A percentile compares a stretch with the other conserved stretches of the same genome.
These are phyloP conservation scores for Marvania coccoides DNA, from an alignment of 139 green algal genomes.

Conservation along the genomic window DNA sequence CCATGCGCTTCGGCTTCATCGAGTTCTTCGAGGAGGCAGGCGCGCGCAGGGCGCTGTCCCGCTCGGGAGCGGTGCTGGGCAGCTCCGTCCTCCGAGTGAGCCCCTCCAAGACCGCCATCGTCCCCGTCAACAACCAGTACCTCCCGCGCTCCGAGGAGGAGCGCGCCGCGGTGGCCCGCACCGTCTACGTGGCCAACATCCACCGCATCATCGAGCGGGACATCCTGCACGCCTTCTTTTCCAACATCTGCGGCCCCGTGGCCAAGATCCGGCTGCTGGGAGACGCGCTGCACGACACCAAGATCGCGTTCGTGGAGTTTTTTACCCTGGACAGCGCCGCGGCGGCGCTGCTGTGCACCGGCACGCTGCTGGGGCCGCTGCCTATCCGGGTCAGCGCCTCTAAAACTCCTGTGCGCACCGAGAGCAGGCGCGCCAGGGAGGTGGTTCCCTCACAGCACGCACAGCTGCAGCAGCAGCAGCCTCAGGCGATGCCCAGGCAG, in stretches of 20 bases:
- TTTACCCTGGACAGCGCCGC: constrained; percentile 62
- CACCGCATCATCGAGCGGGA: constrained; percentile 71
- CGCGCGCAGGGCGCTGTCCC: constrained; percentile 49
- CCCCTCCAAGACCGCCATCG: constrained; percentile 87
- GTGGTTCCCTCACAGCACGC: not conserved
- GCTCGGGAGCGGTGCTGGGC: constrained; percentile 60
- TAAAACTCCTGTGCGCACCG: constrained; percentile 74
- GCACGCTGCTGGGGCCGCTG: constrained; percentile 73
- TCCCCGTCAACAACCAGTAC: constrained; percentile 84
- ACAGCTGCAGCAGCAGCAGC: not conserved
- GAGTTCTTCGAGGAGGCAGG: constrained; percentile 72
- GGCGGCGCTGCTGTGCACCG: constrained; percentile 83
- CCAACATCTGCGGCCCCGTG: constrained; percentile 79
- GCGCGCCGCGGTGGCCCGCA: constrained; percentile 61
- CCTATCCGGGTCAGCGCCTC: constrained; percentile 76
- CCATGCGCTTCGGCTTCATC: constrained; percentile 92
- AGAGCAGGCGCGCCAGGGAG: not conserved
- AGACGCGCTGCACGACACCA: constrained; percentile 77
- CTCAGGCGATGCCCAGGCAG: not conserved
- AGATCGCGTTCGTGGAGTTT: constrained; percentile 98
- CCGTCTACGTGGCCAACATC: constrained; percentile 94
- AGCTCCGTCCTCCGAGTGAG: constrained; percentile 69
- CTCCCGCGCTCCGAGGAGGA: constrained; percentile 51
- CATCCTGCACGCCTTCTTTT: constrained; percentile 81
- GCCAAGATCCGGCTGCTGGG: constrained; percentile 77